Conservation (phyloP, 805 yeast species). For the Yarrowia sp. region DNA sequence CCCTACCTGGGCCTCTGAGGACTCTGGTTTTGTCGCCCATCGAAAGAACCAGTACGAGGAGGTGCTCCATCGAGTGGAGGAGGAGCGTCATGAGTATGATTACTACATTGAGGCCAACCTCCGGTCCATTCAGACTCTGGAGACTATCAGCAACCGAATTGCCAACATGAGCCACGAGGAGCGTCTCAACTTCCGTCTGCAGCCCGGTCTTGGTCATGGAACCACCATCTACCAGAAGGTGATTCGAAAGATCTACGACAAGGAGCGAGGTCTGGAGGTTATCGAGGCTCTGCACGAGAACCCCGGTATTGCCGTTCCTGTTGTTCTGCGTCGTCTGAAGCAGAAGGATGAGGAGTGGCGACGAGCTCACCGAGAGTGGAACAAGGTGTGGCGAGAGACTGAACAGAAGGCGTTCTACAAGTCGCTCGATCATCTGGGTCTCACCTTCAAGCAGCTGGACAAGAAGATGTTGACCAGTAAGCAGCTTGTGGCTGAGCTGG, state of each 20-base stretch:
- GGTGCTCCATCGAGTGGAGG: slow-evolving; percentile 89
- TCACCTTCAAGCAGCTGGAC: slow-evolving; percentile 95
- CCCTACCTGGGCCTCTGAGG: slow-evolving; percentile 99
- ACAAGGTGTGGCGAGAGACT: slow-evolving; percentile 97
- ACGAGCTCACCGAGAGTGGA: slow-evolving; percentile 97
- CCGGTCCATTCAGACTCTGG: slow-evolving; percentile 91
- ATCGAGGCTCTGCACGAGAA: slow-evolving; percentile 93
- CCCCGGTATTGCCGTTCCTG: slow-evolving; percentile 93
- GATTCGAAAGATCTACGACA: slow-evolving; percentile 86
- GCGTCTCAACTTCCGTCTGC: slow-evolving; percentile 77
- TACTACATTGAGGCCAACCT: slow-evolving; percentile 92
- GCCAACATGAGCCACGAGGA: slow-evolving; percentile 92
- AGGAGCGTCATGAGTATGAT: slow-evolving; percentile 96
- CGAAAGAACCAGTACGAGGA: slow-evolving; percentile 98
- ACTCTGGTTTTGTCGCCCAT: slow-evolving; percentile 98
- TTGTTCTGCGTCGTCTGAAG: slow-evolving; percentile 85
- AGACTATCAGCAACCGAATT: slow-evolving; percentile 89
- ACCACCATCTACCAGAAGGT: slow-evolving; percentile 94
- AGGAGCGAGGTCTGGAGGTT: slow-evolving; percentile 93
- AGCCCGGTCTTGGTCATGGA: slow-evolving; percentile 90
- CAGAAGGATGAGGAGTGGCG: slow-evolving; percentile 99
- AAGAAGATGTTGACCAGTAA: slow-evolving; percentile 87
- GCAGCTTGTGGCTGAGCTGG: slow-evolving; percentile 84
- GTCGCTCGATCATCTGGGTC: slow-evolving; percentile 90
- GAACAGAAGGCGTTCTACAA: slow-evolving; percentile 93